Percentiles rank a stretch among this genome's conserved stretches.
Evolutionary conservation across 2,329 filamentous ascomycete genomes (phyloP).

Genomic region (Phaeosphaeriaceae sp.): DNA sequence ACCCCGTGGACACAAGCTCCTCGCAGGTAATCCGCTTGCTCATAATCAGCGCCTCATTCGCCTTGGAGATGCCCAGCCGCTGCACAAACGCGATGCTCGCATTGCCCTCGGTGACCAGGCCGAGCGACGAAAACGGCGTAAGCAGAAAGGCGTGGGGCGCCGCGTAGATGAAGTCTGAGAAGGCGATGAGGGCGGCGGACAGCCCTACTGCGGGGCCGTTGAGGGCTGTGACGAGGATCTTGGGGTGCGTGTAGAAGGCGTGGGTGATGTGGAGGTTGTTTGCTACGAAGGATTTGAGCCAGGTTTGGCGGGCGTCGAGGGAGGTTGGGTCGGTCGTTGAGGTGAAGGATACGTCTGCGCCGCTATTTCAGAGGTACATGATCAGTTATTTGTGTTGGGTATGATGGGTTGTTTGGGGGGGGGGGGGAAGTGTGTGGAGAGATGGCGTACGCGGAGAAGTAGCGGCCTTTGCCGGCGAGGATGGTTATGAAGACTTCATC

Average conservation of each 20-base stretch:
- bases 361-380: too few relatives aligned
- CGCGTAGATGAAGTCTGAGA: slow-evolving; percentile 90
- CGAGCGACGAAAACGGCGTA: slow-evolving; percentile 88
- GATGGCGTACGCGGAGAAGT: slow-evolving; percentile 80
- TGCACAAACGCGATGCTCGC: slow-evolving; percentile 79
- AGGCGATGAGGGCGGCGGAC: slow-evolving; percentile 79
- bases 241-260: slow-evolving; percentile 90
- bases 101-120: slow-evolving; percentile 88
- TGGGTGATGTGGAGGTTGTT: slow-evolving; percentile 90
- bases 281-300: slow-evolving; percentile 75
- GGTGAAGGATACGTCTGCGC: slow-evolving; percentile 75
- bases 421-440: not conserved
- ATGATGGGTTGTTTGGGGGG: not conserved
- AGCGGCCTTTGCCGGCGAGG: slow-evolving; percentile 77
- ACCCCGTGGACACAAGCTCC: slow-evolving; percentile 78
- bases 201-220: slow-evolving; percentile 93
- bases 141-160: slow-evolving; percentile 82
- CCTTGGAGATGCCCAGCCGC: slow-evolving; percentile 78
- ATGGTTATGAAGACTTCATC: slow-evolving; percentile 87
- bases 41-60: slow-evolving; percentile 94
- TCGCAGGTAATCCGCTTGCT: slow-evolving; percentile 75
- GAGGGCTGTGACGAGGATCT: slow-evolving; percentile 87
- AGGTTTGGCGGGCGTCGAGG: slow-evolving; percentile 58
- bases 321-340: slow-evolving; percentile 45
- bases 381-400: slow-evolving; percentile 4